A percentile compares a stretch with the other conserved stretches of the same genome.
These are phyloP conservation scores for Pseudocercospora macadamiae DNA, from an alignment of 2,329 filamentous ascomycete species.

Conservation along the genomic window DNA sequence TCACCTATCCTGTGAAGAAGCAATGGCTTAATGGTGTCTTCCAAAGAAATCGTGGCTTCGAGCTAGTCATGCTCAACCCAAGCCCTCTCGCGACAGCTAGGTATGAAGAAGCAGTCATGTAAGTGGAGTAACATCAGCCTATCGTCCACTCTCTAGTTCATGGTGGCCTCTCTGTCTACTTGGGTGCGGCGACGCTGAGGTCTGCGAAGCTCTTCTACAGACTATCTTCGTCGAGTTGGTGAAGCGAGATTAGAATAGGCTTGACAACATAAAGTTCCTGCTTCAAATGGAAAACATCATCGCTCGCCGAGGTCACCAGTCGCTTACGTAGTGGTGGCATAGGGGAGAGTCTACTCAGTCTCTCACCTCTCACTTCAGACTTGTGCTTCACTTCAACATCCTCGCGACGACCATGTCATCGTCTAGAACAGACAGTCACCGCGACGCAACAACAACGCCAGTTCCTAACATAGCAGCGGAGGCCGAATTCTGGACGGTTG, in stretches of 20 bases:
- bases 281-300: constrained; percentile 56
- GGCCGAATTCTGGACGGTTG: too few relatives aligned
- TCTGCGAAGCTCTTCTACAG: constrained; percentile 49
- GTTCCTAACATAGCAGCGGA: too few relatives aligned
- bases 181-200: constrained; percentile 49
- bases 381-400: too few relatives aligned
- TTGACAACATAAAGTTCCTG: constrained; percentile 56
- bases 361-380: too few relatives aligned
- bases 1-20: constrained; percentile 30
- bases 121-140: constrained; percentile 49
- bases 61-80: constrained; percentile 52
- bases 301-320: too few relatives aligned
- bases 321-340: too few relatives aligned
- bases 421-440: too few relatives aligned
- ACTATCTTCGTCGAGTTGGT: constrained; percentile 52
- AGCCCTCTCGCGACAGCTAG: constrained; percentile 42
- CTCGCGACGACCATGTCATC: too few relatives aligned
- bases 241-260: constrained; percentile 50
- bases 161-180: constrained; percentile 46
- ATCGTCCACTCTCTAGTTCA: constrained; percentile 59
- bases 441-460: too few relatives aligned
- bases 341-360: too few relatives aligned
- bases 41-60: constrained; percentile 16
- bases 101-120: constrained; percentile 48
- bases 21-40: constrained; percentile 16